These are phyloP conservation scores for Poronia punctata DNA, from an alignment of 495 filamentous ascomycete species.

Conservation along the genomic window DNA sequence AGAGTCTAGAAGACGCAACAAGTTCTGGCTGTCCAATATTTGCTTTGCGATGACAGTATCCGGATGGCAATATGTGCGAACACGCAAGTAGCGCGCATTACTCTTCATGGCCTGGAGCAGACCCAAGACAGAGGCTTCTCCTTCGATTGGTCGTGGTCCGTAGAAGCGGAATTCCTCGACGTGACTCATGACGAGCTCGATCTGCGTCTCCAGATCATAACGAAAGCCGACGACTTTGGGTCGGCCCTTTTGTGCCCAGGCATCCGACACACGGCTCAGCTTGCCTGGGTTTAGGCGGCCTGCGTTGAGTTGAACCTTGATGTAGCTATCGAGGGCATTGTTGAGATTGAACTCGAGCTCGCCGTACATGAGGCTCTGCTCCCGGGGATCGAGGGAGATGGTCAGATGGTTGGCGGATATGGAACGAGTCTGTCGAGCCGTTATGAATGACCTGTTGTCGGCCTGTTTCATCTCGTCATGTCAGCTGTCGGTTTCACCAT, in stretches of 20 bases:
- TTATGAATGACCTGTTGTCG: conserved; percentile 20
- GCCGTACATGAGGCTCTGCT: conserved; percentile 40
- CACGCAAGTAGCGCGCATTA: conserved; percentile 31
- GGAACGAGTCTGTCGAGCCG: conserved; percentile 3
- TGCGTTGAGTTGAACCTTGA: conserved; percentile 29
- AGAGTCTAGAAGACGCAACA: conserved; percentile 31
- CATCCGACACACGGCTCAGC: conserved; percentile 28
- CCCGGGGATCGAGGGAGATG: conserved; percentile 36
- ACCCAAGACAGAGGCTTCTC: conserved; percentile 18
- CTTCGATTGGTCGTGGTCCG: conserved; percentile 20
- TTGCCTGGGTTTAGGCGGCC: conserved; percentile 32
- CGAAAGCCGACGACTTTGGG: conserved; percentile 38
- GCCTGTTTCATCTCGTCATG: no score
- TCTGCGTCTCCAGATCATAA: conserved; percentile 43
- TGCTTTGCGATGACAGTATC: conserved; percentile 43
- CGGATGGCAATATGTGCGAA: conserved; percentile 40
- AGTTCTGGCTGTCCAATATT: conserved; percentile 30
- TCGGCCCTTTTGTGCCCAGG: conserved; percentile 35
- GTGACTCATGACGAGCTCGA: conserved; percentile 35
- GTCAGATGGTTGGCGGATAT: conserved; percentile 16
- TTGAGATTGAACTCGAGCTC: conserved; percentile 36
- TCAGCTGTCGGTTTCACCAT: no score
- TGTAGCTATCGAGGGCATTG: conserved; percentile 30
- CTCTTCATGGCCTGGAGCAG: conserved; percentile 34
- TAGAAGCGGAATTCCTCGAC: conserved; percentile 38